Conservation (phyloP, 345 rosid species). For the Eucalyptus cloeziana region DNA sequence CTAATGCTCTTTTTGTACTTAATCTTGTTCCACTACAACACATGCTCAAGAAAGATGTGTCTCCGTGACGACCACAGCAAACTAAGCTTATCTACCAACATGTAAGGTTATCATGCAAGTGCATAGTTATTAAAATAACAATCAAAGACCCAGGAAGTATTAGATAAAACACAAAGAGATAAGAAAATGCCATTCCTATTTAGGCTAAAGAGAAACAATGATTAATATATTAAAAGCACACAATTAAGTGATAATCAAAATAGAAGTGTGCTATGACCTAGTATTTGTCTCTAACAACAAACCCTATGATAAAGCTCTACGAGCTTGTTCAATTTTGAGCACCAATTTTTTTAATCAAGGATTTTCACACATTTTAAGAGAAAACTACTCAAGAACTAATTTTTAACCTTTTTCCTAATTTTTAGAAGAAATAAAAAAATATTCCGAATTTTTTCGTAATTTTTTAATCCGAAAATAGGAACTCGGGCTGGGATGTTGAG, state of each 20-base stretch:
- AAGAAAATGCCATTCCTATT: too few species aligned
- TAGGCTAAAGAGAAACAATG: not conserved
- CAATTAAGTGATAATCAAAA: too few species aligned
- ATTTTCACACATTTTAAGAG: not conserved
- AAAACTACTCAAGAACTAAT: not conserved
- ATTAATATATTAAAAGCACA: not conserved
- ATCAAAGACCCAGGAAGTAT: fast-evolving
- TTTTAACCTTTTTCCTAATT: too few species aligned
- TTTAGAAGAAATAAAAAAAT: not conserved
- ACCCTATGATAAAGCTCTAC: not conserved
- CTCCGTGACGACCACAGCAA: fast-evolving
- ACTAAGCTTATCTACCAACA: too few species aligned
- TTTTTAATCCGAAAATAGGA: not conserved
- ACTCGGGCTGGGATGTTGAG: not conserved
- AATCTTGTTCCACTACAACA: too few species aligned
- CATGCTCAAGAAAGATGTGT: fast-evolving
- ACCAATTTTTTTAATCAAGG: not conserved
- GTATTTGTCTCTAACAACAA: not conserved
- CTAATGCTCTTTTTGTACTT: fast-evolving
- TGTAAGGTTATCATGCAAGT: too few species aligned
- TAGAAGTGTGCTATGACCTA: not conserved
- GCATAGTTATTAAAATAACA: too few species aligned
- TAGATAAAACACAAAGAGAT: fast-evolving
- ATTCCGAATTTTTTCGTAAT: too few species aligned
- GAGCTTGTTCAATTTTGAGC: not conserved